Percentiles rank a stretch among this genome's conserved stretches.
These are phyloP conservation scores for Vitis hybrid DNA, from an alignment of 177 flowering plant genomes.

Conservation along the genomic window DNA sequence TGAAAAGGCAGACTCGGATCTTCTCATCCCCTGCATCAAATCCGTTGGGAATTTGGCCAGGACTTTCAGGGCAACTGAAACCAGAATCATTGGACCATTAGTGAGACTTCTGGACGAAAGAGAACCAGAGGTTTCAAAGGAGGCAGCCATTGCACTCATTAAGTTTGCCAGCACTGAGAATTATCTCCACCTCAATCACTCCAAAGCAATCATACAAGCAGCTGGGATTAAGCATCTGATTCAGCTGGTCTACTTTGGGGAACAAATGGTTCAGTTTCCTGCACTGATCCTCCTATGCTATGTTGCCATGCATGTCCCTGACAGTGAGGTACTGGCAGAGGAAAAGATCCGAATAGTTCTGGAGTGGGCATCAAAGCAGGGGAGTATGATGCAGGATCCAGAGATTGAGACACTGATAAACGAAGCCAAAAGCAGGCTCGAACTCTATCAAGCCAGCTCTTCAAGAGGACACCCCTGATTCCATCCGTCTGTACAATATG, in stretches of 20 bases:
- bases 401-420: slow-evolving; percentile 38
- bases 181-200: slow-evolving; percentile 56
- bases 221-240: slow-evolving; percentile 67
- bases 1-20: slow-evolving; percentile 47
- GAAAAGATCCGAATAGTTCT: slow-evolving; percentile 72
- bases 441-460: slow-evolving; percentile 74
- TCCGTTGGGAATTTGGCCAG: slow-evolving; percentile 67
- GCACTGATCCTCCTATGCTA: slow-evolving; percentile 55
- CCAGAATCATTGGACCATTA: slow-evolving; percentile 59
- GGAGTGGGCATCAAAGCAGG: slow-evolving; percentile 75
- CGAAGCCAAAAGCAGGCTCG: slow-evolving; percentile 64
- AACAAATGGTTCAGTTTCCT: slow-evolving; percentile 52
- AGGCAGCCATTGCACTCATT: slow-evolving; percentile 55
- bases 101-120: slow-evolving; percentile 68
- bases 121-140: slow-evolving; percentile 53
- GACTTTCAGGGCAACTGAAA: slow-evolving; percentile 72
- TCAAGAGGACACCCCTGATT: slow-evolving; percentile 52
- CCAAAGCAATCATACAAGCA: slow-evolving; percentile 54
- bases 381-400: slow-evolving; percentile 35
- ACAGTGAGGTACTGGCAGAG: slow-evolving; percentile 67
- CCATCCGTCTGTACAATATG: background rate
- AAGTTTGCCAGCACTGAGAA: slow-evolving; percentile 66
- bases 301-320: slow-evolving; percentile 62
- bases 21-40: slow-evolving; percentile 52
- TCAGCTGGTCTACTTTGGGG: slow-evolving; percentile 75